Evolutionary conservation across 2,329 filamentous ascomycete genomes (phyloP).

Genomic region (Fusarium albidum): DNA sequence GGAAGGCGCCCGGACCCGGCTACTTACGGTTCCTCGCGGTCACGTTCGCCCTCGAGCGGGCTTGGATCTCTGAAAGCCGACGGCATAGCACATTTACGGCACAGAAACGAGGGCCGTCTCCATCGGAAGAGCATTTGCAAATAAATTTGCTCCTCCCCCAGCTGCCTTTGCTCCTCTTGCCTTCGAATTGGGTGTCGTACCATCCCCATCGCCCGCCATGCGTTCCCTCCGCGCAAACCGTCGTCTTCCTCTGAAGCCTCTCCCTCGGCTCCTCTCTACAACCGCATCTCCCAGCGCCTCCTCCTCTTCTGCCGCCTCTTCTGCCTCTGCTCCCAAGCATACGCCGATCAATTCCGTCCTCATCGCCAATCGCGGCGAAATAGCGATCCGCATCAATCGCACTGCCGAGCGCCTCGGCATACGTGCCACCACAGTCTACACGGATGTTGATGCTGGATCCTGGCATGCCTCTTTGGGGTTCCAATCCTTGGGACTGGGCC

Average conservation of each 20-base stretch:
- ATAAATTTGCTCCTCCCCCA: constrained; percentile 19
- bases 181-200: constrained; percentile 24
- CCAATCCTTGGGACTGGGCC: constrained; percentile 83
- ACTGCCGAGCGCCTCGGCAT: constrained; percentile 92
- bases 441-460: constrained; percentile 84
- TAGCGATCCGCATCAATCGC: constrained; percentile 89
- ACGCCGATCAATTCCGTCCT: constrained; percentile 79
- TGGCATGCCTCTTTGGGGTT: constrained; percentile 90
- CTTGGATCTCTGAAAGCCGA: constrained; percentile 33
- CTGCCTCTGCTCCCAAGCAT: constrained; percentile 42
- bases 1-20: constrained; percentile 39
- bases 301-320: constrained; percentile 44
- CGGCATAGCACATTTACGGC: constrained; percentile 41
- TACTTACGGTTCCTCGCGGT: constrained; percentile 47
- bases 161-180: constrained; percentile 12
- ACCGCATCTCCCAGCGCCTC: constrained; percentile 44
- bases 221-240: constrained; percentile 63
- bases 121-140: constrained; percentile 11
- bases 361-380: constrained; percentile 97
- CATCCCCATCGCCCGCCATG: constrained; percentile 50
- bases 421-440: constrained; percentile 92
- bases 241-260: constrained; percentile 56
- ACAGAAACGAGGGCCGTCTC: constrained; percentile 28
- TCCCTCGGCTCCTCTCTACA: constrained; percentile 50
- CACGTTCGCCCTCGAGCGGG: constrained; percentile 33